Percentiles rank a stretch among this genome's conserved stretches.
Evolutionary conservation across 2,329 filamentous ascomycete species (phyloP).

Genomic region (Fusarium sp.): DNA sequence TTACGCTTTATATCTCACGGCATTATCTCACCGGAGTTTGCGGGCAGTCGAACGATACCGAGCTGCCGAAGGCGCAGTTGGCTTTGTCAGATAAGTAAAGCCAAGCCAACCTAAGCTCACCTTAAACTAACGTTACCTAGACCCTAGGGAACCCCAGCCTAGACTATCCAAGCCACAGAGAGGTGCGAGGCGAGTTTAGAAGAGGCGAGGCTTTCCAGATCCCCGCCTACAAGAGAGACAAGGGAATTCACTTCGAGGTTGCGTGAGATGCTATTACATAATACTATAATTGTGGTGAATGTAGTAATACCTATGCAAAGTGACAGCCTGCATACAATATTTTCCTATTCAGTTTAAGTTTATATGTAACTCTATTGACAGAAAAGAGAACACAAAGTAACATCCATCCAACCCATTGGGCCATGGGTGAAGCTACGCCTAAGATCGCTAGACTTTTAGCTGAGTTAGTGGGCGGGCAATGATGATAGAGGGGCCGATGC

Average conservation of each 20-base stretch:
- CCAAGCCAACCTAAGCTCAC: conserved; percentile 10
- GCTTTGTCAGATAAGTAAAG: conserved; percentile 31
- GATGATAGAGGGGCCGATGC: conserved; percentile 12
- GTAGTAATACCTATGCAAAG: not conserved
- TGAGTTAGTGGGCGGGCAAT: not conserved
- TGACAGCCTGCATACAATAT: not conserved
- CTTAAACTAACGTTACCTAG: conserved; percentile 23
- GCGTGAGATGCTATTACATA: not conserved
- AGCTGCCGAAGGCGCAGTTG: conserved; percentile 7
- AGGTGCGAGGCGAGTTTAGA: conserved; percentile 32
- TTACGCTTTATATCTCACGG: not conserved
- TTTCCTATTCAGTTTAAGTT: not conserved
- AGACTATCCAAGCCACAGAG: conserved; percentile 31
- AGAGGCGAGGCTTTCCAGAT: conserved; percentile 17
- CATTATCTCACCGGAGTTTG: conserved; percentile 16
- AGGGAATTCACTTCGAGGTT: not conserved
- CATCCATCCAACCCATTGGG: not conserved
- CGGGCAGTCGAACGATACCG: conserved; percentile 25
- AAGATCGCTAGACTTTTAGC: conserved; percentile 7
- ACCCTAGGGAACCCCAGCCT: conserved; percentile 7
- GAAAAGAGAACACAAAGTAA: not conserved
- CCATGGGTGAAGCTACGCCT: not conserved
- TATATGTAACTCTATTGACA: not conserved
- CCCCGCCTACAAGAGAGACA: not conserved
- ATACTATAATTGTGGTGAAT: not conserved